phyloP scores from a whole-genome alignment of 768 basidiomycete genomes.

The Tremella fuciformis region DNA sequence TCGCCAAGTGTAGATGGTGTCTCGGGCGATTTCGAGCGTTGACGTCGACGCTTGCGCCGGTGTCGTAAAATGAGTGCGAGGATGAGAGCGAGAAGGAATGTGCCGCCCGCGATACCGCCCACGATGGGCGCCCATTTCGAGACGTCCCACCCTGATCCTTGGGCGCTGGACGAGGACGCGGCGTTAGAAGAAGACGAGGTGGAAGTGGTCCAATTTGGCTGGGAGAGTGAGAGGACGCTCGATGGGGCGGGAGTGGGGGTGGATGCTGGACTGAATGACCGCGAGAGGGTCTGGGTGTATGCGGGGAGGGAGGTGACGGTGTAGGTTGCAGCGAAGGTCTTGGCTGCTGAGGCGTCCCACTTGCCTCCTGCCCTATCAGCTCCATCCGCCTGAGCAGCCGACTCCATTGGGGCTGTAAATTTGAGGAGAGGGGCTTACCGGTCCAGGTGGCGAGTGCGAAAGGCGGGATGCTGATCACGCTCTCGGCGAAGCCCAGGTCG shows the following conservation, averaged over 20 bases:
- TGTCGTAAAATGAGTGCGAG: conserved; percentile 16
- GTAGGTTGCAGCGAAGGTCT: conserved; percentile 7
- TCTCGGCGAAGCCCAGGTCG: conserved; percentile 15
- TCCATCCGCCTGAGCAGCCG: too few species aligned
- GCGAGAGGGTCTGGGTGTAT: conserved; percentile 34
- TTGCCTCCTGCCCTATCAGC: too few species aligned
- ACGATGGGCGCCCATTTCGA: conserved; percentile 24
- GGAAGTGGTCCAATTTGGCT: neutral
- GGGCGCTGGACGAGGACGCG: neutral
- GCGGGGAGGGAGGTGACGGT: conserved; percentile 10
- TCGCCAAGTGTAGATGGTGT: neutral
- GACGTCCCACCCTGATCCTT: neutral
- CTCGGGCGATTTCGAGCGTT: neutral
- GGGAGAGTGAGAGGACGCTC: neutral
- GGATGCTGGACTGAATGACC: conserved; percentile 25
- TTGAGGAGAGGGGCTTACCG: too few species aligned
- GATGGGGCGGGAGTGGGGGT: conserved; percentile 2
- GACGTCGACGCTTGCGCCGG: conserved; percentile 4
- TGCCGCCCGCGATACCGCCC: conserved; percentile 29
- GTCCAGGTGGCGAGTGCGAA: conserved; percentile 15
- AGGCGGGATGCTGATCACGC: conserved; percentile 10
- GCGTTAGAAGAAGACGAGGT: conserved; percentile 6
- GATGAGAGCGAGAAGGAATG: conserved; percentile 13
- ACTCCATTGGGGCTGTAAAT: too few species aligned
- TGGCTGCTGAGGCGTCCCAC: conserved; percentile 5